phyloP scores from a whole-genome alignment of 2,329 filamentous ascomycete species.

The Calcarisporium arbuscula region DNA sequence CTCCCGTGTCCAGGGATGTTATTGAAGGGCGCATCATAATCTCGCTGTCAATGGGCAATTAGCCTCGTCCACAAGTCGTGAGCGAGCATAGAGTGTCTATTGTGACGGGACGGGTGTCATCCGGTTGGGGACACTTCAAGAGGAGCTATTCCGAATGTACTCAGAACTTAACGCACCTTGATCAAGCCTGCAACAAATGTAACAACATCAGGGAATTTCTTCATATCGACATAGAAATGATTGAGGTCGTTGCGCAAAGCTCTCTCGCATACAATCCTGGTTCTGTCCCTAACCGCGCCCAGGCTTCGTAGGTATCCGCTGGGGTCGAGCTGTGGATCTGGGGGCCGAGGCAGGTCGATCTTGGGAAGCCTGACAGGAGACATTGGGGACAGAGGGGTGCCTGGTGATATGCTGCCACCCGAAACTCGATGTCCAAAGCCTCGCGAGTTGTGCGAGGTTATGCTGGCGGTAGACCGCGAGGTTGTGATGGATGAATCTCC shows the following conservation, averaged over 20 bases:
- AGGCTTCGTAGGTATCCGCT: slow-evolving; percentile 88
- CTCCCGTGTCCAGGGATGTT: slow-evolving; percentile 79
- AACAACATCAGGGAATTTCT: slow-evolving; percentile 77
- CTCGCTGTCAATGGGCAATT: slow-evolving; percentile 34
- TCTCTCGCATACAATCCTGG: slow-evolving; percentile 66
- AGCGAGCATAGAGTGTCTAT: too few species aligned
- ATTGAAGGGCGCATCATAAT: slow-evolving; percentile 49
- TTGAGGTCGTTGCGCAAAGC: slow-evolving; percentile 69
- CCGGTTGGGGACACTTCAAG: too few species aligned
- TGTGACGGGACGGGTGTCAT: too few species aligned
- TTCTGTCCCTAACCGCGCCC: slow-evolving; percentile 77
- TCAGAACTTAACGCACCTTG: slow-evolving; percentile 71
- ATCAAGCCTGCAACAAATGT: slow-evolving; percentile 88
- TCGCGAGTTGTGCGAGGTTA: slow-evolving; percentile 46
- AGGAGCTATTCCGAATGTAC: too few species aligned
- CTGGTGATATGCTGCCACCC: slow-evolving; percentile 39
- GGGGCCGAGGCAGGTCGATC: slow-evolving; percentile 74
- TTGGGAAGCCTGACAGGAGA: slow-evolving; percentile 57
- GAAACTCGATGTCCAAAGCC: slow-evolving; percentile 44
- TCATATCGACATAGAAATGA: slow-evolving; percentile 85
- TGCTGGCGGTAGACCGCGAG: slow-evolving; percentile 43
- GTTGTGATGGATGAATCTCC: slow-evolving; percentile 34
- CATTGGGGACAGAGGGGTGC: slow-evolving; percentile 45
- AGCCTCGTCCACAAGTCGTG: too few species aligned
- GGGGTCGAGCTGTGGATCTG: slow-evolving; percentile 82